Evolutionary conservation across 2,329 filamentous ascomycete genomes (phyloP), one percentile per base, ranked within the genome.

Genomic region (Aspergillus alliaceus): DNA sequence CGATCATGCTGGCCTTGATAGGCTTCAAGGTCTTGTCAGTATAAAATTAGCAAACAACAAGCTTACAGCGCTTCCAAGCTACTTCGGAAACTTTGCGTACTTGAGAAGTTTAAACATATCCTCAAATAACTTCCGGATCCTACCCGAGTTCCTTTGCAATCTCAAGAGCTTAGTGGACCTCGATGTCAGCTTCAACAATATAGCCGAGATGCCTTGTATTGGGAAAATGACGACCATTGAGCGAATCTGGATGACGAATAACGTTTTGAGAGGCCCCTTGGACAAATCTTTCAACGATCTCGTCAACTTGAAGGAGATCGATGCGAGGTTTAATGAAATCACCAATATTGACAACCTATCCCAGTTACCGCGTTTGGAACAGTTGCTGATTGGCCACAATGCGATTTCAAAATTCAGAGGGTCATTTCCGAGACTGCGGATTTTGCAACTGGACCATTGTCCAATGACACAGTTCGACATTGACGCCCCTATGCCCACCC

Each of bases 101-200:
- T 80, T 99, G 59, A 85, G 95, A 60, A 93, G 87, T 62, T 79
- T 99, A 58, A 97, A 96, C 68, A 82, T 99, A 49, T 96, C 93
- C 1, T 99, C 95, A 1, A 99, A 99, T 73, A 93, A 90, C 59
- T 82, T 99, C 54, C 88, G 89, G 56, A 85, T 85, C 39, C 96
- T 99, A 61, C 95, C 95, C 0, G 81, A 88, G 22, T 96, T 96
- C 66, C 80, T 99, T 22, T 93, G 91, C 73, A 84, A 91, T 24
- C 79, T 99, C 20, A 86, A 86, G 63, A 92, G 89, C 42, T 78
- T 99, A 46, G 90, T 96, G 12, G 93, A 99, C 70, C 84, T 99
- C 39, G 95, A 99, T 68, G 86, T 99, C 70, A 98, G 93, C 72
- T 99, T 99, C 83, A 99, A 99, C 71, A 85, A 88, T 39, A 96